Conservation (phyloP, 139 green algal genomes). For the Micractinium conductrix region DNA sequence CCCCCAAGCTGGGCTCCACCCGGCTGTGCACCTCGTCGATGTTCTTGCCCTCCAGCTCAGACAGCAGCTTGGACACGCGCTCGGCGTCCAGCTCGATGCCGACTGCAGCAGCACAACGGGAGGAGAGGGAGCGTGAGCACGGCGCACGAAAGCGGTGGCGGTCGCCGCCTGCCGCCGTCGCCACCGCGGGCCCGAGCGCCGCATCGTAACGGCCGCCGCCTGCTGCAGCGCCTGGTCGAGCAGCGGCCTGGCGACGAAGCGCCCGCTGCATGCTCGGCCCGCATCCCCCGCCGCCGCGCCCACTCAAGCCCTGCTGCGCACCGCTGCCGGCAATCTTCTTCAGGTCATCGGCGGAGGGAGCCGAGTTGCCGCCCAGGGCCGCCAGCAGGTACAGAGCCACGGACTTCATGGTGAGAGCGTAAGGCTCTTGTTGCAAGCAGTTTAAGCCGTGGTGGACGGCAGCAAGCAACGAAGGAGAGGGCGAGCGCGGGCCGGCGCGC, state of each 20-base stretch:
- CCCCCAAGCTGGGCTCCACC: no score
- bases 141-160: not conserved
- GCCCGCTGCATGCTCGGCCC: not conserved
- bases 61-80: constrained; percentile 63
- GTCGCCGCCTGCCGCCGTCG: not conserved
- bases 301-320: no score
- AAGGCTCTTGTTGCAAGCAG: constrained; percentile 20
- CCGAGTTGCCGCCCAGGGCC: constrained; percentile 71
- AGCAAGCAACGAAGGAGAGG: no score
- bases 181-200: not conserved
- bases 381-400: constrained; percentile 64
- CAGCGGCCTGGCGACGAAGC: not conserved
- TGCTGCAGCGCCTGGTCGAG: not conserved
- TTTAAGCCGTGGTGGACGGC: no score
- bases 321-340: constrained; percentile 61
- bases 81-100: constrained; percentile 73
- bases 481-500: no score
- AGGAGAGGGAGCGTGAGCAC: not conserved
- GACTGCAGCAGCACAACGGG: constrained; percentile 45
- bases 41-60: constrained; percentile 82
- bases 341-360: constrained; percentile 70
- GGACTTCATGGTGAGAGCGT: constrained; percentile 41
- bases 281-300: no score
- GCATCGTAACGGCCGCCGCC: not conserved
- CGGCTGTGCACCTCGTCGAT: constrained; percentile 74